These are phyloP conservation scores for Magnaporthiopsis poae DNA, from an alignment of 2,329 filamentous ascomycete genomes.

Conservation along the genomic window DNA sequence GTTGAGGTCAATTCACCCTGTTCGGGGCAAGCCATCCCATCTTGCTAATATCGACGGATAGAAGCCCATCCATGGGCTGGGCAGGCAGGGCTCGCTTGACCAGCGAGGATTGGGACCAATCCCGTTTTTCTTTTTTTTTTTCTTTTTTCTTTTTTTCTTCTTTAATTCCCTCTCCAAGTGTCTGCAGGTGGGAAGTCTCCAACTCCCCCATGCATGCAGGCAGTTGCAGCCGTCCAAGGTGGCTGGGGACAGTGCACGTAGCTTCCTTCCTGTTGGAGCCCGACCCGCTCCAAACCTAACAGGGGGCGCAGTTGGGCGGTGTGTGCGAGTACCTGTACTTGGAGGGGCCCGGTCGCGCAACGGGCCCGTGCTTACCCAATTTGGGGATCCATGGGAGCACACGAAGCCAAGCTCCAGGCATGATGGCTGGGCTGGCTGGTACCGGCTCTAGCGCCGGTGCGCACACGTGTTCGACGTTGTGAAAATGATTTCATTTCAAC, in stretches of 20 bases:
- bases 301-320: neutral
- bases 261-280: neutral
- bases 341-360: neutral
- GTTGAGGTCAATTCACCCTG: constrained; percentile 6
- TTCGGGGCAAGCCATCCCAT: neutral
- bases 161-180: neutral
- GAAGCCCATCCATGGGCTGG: neutral
- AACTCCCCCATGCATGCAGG: neutral
- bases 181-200: neutral
- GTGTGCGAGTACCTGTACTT: neutral
- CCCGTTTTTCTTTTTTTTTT: neutral
- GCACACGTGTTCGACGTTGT: neutral
- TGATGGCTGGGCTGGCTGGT: neutral
- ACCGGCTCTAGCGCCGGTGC: neutral
- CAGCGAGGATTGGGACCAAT: neutral
- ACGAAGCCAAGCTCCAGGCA: neutral
- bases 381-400: neutral
- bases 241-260: neutral
- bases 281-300: neutral
- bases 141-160: neutral
- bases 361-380: neutral
- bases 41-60: neutral
- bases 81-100: neutral
- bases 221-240: neutral
- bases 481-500: neutral